Evolutionary conservation across 139 green algal species (phyloP).

Genomic region (Pleodorina starrii): DNA sequence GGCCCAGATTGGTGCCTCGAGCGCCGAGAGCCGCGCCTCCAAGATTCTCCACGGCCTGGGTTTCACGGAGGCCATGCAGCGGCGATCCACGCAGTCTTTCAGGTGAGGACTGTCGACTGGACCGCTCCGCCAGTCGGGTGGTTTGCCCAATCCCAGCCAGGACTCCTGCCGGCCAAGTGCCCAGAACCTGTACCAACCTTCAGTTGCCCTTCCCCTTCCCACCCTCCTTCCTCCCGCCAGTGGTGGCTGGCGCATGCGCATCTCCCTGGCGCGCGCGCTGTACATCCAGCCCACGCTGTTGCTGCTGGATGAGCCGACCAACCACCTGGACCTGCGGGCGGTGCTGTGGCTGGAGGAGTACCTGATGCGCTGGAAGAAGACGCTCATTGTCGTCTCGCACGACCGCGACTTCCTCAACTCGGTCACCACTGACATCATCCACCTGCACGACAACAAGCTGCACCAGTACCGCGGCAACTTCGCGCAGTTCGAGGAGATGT

Average conservation of each 20-base stretch:
- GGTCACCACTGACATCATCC: constrained; percentile 99
- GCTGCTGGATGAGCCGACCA: constrained; percentile 99
- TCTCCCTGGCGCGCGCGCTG: constrained; percentile 97
- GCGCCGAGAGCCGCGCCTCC: constrained; percentile 92
- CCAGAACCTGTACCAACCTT: too few species aligned
- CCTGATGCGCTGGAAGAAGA: constrained; percentile 98
- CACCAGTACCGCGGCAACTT: constrained; percentile 69
- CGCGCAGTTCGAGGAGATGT: constrained; percentile 98
- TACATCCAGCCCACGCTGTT: constrained; percentile 99
- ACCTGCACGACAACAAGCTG: constrained; percentile 95
- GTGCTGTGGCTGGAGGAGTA: constrained; percentile 96
- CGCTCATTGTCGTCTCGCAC: constrained; percentile 98
- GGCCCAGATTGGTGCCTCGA: constrained; percentile 81
- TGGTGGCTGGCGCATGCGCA: constrained; percentile 98
- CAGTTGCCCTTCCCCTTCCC: too few species aligned
- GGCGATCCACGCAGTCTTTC: constrained; percentile 84
- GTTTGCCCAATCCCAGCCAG: too few species aligned
- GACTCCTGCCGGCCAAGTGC: too few species aligned
- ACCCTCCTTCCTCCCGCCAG: constrained; percentile 53
- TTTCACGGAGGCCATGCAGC: constrained; percentile 94
- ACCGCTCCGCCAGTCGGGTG: too few species aligned
- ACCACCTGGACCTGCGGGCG: constrained; percentile 96
- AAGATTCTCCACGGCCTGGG: constrained; percentile 99
- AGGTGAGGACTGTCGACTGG: constrained; percentile 81
- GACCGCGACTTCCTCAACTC: constrained; percentile 99